Evolutionary conservation across 2,329 filamentous ascomycete genomes (phyloP).

Genomic region (Aspergillus proliferans): DNA sequence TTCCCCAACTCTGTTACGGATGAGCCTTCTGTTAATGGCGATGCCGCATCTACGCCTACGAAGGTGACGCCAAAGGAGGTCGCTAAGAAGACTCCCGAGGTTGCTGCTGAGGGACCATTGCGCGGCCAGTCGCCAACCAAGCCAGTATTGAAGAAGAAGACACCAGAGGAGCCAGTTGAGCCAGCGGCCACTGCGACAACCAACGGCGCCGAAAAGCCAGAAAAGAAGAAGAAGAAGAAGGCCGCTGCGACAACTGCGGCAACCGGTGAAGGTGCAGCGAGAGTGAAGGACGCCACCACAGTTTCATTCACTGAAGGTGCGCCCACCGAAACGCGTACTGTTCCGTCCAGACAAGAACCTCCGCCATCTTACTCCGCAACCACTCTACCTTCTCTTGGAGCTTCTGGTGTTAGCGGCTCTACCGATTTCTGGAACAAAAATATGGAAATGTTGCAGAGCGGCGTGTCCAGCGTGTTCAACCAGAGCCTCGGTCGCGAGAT

Average conservation of each 20-base stretch:
- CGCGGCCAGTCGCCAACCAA: slow-evolving; percentile 35
- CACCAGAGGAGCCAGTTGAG: slow-evolving; percentile 29
- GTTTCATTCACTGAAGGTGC: slow-evolving; percentile 8
- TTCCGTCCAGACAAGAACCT: slow-evolving; percentile 4
- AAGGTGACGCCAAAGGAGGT: slow-evolving; percentile 37
- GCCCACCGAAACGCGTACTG: slow-evolving; percentile 7
- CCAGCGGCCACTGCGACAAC: slow-evolving; percentile 7
- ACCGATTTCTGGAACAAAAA: slow-evolving; percentile 56
- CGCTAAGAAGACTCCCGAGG: slow-evolving; percentile 34
- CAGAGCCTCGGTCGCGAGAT: slow-evolving; percentile 46
- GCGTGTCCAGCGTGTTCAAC: slow-evolving; percentile 45
- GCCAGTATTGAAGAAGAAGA: slow-evolving; percentile 36
- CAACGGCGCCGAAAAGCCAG: slow-evolving; percentile 49
- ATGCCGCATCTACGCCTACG: slow-evolving; percentile 28
- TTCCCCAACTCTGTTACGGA: slow-evolving; percentile 37
- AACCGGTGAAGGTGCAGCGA: slow-evolving; percentile 42
- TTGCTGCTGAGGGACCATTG: slow-evolving; percentile 20
- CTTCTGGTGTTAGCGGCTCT: slow-evolving; percentile 34
- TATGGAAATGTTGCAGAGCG: slow-evolving; percentile 49
- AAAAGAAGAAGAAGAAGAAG: slow-evolving; percentile 67
- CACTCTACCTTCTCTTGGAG: slow-evolving; percentile 5
- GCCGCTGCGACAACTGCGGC: slow-evolving; percentile 15
- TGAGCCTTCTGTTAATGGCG: slow-evolving; percentile 42
- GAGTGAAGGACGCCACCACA: slow-evolving; percentile 34
- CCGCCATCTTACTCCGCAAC: neutral